Base-by-base conservation (phyloP, 371 early-diverging fungal species). In the Paramicrosporidium saccamoebae region DNA sequence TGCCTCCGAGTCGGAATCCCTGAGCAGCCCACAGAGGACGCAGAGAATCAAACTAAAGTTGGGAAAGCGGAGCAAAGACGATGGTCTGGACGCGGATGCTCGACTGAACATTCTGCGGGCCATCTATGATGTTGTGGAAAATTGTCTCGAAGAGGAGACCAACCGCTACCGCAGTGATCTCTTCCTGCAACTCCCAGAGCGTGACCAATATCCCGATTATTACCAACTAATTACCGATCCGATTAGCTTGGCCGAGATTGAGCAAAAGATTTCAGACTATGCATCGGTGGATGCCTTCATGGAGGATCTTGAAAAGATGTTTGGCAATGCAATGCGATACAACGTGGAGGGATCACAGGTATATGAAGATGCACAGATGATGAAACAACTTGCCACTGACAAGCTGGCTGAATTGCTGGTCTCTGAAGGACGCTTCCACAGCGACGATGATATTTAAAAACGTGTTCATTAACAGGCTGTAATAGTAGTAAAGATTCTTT, bases 201-300 rank as follows among this genome's bases (percentile, higher is more conserved):
- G 53, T 30, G 44, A 48, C 22, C 53, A 58, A 17, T 77, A 74
- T 30, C 77, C 84, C 0, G 50, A 64, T 22, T 79, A 79, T 36
- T 79, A 79, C 39, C 39, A 51, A 24, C 45, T 69, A 36, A 84
- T 84, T 35, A 44, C 50, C 20, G 48, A 50, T n/a, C 84, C 81
- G 3, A 77, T 84, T 19, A 55, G 68, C 6, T 50, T 72, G 54
- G 49, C 51, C 13, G 46, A 55, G 27, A 61, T 68, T 36, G 52
- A 57, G 16, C 55, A 65, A 16, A 41, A 52, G 10, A 46, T 48
- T 1, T 28, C 39, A 3, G 39, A 42, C 31, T 65, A 60, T 37
- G 45, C 45, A 27, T 29, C 40, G 2, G 31, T 55, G 2, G 32
- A 31, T 1, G 44, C 54, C 16, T 61, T 64, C 32, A 32, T 36